Evolutionary conservation across 192 early-diverging fungal species (phyloP).

Genomic region (Backusella circina): DNA sequence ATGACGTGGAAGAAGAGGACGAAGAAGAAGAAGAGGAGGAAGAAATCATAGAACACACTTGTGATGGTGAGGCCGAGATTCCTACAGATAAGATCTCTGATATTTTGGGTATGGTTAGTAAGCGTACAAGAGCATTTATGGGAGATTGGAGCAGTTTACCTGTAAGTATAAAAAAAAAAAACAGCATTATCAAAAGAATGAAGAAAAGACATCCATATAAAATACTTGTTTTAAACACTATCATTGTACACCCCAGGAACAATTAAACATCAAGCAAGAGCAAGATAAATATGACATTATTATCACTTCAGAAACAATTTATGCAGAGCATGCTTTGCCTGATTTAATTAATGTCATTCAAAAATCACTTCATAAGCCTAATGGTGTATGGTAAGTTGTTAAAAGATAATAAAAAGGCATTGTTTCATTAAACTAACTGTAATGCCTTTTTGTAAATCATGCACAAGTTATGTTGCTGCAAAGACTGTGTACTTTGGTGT

Average conservation of each 20-base stretch:
- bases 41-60: conserved; percentile 15
- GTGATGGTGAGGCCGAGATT: conserved; percentile 43
- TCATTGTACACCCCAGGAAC: conserved; percentile 25
- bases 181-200: not conserved
- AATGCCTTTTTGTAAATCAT: not conserved
- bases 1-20: conserved; percentile 32
- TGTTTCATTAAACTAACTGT: not conserved
- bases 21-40: conserved; percentile 32
- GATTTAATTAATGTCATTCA: conserved; percentile 62
- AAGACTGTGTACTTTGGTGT: conserved; percentile 96
- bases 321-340: conserved; percentile 57
- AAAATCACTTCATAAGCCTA: conserved; percentile 47
- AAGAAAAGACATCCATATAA: not conserved
- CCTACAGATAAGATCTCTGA: conserved; percentile 24
- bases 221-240: not conserved
- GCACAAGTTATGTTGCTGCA: conserved; percentile 72
- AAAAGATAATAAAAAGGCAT: not conserved
- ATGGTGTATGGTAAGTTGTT: conserved; percentile 39
- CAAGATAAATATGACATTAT: conserved; percentile 65
- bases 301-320: conserved; percentile 79
- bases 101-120: conserved; percentile 24
- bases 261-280: conserved; percentile 39
- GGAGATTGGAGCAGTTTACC: conserved; percentile 65
- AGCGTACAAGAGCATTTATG: conserved; percentile 54
- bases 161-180: conserved; percentile 8